Base-by-base conservation (phyloP, 164 flowering plant species). In the Dillenia suffruticosa region DNA sequence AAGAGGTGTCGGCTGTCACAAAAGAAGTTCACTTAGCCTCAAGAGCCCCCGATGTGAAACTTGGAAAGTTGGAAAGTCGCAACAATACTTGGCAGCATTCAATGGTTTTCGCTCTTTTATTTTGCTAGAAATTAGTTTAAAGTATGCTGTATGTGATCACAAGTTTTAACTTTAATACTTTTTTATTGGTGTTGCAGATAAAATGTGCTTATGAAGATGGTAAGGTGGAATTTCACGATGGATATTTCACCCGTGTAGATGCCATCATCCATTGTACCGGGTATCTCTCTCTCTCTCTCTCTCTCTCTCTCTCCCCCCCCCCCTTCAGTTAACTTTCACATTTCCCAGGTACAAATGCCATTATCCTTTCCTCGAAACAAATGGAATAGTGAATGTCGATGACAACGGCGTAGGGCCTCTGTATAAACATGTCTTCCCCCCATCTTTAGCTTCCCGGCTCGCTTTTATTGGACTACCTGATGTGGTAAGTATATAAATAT, bases 381-480 rank as follows among this genome's bases (percentile, higher is more conserved):
- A 76, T 63, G 78, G 72, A 14, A 64, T 70, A 19, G 77, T 79
- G 11, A 75, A 14, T 16, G 65, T 82, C 12, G 81, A 76, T 15
- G 79, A 82, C 61, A 76, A 76, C 14, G 66, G 81, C 32, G 81
- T 79, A 48, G 84, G 82, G 14, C 86, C 82, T 26, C 61, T 77
- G 19, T 80, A 77, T 72, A 71, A 81, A 71, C 80, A 78, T 59
- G 74, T 81, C 13, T 81, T 78, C 54, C 82, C 84, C 1, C 84
- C 86, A 24, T 2, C 47, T 51, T 66, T 76, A 54, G 77, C 79
- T 52, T 81, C 82, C 2, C n/a, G 55, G 26, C 79, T 82, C 40
- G 80, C 86, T 44, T 80, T 82, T 49, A 62, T 80, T 3, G 84
- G 82, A 32, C 52, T 80, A 22, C 73, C 81, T 24, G 17, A 24